These are phyloP conservation scores for Pisolithus microcarpus DNA, from an alignment of 768 basidiomycete genomes.

Conservation along the genomic window DNA sequence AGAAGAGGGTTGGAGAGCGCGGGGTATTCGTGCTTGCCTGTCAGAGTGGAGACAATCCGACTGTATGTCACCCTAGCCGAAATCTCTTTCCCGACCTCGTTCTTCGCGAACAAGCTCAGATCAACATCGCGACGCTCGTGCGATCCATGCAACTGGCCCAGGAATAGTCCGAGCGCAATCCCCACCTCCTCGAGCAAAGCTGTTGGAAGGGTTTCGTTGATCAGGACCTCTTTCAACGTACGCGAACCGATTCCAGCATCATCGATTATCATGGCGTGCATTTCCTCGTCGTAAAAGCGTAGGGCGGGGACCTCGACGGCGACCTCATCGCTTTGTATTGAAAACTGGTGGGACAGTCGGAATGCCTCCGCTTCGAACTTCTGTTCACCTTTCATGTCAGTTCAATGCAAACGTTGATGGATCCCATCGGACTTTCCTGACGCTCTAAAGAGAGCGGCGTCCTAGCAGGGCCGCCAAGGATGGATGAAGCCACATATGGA, in stretches of 20 bases:
- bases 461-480: background rate
- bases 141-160: slow-evolving; percentile 45
- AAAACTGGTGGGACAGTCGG: slow-evolving; percentile 32
- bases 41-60: slow-evolving; percentile 33
- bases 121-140: slow-evolving; percentile 26
- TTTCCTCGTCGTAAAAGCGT: slow-evolving; percentile 41
- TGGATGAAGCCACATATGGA: slow-evolving; percentile 30
- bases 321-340: slow-evolving; percentile 24
- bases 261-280: slow-evolving; percentile 53
- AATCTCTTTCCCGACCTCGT: slow-evolving; percentile 34
- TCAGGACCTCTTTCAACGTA: slow-evolving; percentile 37
- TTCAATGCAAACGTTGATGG: background rate
- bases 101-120: slow-evolving; percentile 33
- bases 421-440: slow-evolving; percentile 37
- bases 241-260: slow-evolving; percentile 39
- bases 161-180: slow-evolving; percentile 44
- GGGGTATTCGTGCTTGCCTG: slow-evolving; percentile 23
- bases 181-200: slow-evolving; percentile 41
- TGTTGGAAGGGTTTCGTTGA: slow-evolving; percentile 26
- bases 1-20: slow-evolving; percentile 38
- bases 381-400: slow-evolving; percentile 29
- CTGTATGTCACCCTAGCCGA: slow-evolving; percentile 39
- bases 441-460: slow-evolving; percentile 37
- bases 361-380: slow-evolving; percentile 43
- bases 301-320: slow-evolving; percentile 46